These are phyloP conservation scores for Talaromyces trachyspermus DNA, from an alignment of 495 filamentous ascomycete genomes.

Conservation along the genomic window DNA sequence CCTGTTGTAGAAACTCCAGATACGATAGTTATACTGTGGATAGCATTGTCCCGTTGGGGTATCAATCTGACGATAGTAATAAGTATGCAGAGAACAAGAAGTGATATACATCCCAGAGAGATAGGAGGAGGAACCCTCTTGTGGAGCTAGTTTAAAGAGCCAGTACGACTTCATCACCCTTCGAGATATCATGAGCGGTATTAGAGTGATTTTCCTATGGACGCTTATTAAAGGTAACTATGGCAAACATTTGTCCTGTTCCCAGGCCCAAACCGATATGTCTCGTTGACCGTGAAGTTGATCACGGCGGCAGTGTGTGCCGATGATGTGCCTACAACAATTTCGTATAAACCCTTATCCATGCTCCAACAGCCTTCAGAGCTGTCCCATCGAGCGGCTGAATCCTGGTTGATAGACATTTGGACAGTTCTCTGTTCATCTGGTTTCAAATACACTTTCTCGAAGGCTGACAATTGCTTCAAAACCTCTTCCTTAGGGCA, in stretches of 20 bases:
- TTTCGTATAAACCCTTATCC: neutral
- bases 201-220: no score
- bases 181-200: neutral
- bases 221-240: neutral
- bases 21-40: neutral
- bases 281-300: neutral
- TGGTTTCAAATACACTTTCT: conserved; percentile 53
- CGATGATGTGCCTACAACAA: neutral
- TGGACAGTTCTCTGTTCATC: conserved; percentile 53
- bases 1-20: neutral
- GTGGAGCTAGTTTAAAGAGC: neutral
- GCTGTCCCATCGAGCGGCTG: conserved; percentile 18
- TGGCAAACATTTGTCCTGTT: neutral
- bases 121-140: neutral
- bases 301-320: neutral
- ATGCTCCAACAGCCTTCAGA: neutral
- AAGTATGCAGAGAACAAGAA: neutral
- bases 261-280: neutral
- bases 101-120: neutral
- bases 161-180: neutral
- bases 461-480: conserved; percentile 62
- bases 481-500: conserved; percentile 40
- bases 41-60: neutral
- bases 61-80: neutral
- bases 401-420: conserved; percentile 36